These are phyloP conservation scores for Talaromyces sp. DNA, from an alignment of 2,329 filamentous ascomycete species.

Conservation along the genomic window DNA sequence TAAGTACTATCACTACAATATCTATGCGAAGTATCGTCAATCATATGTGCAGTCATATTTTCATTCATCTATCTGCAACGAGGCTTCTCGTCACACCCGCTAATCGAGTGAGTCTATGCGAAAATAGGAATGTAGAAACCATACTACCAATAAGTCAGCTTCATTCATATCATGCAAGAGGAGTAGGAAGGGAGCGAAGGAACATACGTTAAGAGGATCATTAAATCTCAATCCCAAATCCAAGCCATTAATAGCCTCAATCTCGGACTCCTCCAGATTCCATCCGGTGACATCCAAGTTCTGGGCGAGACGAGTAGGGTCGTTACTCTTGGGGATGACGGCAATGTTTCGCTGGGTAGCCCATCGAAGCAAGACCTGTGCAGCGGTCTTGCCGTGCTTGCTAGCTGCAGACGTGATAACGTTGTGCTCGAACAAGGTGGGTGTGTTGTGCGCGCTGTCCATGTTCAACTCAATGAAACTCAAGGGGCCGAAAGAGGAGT, in stretches of 20 bases:
- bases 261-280: conserved; percentile 62
- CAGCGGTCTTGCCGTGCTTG: conserved; percentile 69
- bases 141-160: conserved; percentile 39
- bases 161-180: conserved; percentile 7
- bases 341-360: conserved; percentile 77
- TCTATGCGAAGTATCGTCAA: background rate
- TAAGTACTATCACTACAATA: background rate
- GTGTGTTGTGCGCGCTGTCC: conserved; percentile 62
- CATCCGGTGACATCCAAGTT: conserved; percentile 67
- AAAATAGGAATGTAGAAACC: conserved; percentile 53
- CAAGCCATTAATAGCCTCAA: conserved; percentile 64
- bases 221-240: conserved; percentile 71
- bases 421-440: conserved; percentile 68
- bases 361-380: conserved; percentile 83
- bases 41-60: background rate
- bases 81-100: background rate
- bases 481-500: conserved; percentile 78
- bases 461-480: conserved; percentile 75
- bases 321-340: conserved; percentile 76
- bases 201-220: conserved; percentile 66
- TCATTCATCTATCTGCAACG: conserved; percentile 12
- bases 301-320: conserved; percentile 55
- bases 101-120: conserved; percentile 34
- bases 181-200: background rate
- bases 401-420: conserved; percentile 62